Evolutionary conservation across 495 filamentous ascomycete genomes (phyloP).

Genomic region (Terfezia claveryi): DNA sequence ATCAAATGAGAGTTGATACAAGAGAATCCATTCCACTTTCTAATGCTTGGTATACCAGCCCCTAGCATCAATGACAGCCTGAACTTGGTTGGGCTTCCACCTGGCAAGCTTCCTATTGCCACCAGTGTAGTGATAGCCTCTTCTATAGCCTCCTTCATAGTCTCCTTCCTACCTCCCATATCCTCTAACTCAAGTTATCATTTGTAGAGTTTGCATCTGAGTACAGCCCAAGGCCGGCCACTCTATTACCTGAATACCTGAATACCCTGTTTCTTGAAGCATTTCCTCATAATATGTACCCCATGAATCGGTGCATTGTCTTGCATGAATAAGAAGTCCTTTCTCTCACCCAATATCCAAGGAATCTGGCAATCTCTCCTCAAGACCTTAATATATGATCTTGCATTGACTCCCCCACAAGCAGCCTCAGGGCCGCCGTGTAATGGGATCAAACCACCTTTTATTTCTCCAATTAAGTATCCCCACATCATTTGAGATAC

Average conservation of each 20-base stretch:
- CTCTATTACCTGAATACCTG: background rate
- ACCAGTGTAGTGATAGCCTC: background rate
- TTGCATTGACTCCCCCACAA: background rate
- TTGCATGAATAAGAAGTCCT: too few species aligned
- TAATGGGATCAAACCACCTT: background rate
- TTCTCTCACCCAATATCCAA: too few species aligned
- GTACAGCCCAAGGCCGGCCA: background rate
- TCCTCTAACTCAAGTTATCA: background rate
- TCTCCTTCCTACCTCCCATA: background rate
- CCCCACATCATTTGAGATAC: background rate
- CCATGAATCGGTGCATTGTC: too few species aligned
- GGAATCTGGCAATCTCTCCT: too few species aligned
- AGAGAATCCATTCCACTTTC: background rate
- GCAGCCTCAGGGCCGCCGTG: background rate
- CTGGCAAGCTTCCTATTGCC: background rate
- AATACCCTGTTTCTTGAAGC: too few species aligned
- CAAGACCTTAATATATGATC: too few species aligned
- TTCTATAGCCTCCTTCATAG: background rate
- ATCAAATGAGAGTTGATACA: too few species aligned
- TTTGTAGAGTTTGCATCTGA: background rate
- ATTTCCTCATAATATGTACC: too few species aligned
- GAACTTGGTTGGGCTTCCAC: background rate
- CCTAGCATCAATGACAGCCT: slow-evolving; percentile 1
- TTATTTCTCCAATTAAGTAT: background rate
- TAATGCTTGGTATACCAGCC: slow-evolving; percentile 3